Base-by-base conservation (phyloP, 1,284 basidiomycete genomes). In the Papiliotrema fonsecae region DNA sequence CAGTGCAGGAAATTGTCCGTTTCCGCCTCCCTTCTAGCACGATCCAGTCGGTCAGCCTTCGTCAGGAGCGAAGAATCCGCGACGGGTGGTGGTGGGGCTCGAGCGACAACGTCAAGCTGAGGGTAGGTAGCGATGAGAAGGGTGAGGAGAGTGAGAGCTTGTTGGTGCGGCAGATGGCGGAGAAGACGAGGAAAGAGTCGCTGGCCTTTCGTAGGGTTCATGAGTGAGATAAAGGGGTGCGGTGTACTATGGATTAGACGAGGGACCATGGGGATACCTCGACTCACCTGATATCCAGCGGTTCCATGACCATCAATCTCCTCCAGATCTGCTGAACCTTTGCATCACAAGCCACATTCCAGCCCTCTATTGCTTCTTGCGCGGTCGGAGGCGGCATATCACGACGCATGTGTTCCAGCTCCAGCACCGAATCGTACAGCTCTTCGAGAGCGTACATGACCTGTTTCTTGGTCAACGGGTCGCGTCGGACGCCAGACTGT, bases 221-320 rank as follows among this genome's bases (percentile, higher is more conserved):
- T 79, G 36, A 99, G 79, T 2, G 92, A 91, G 60, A 98, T 86
- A 75, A 99, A 97, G 0, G 96, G 96, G 75, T 98, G 96, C 4
- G 94, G 94, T 54, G 87, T 80, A 65, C 89, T 91, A 59, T 48
- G 19, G n/a, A 26, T 25, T 60, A 50, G n/a, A n/a, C n/a, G n/a
- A n/a, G n/a, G n/a, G n/a, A 30, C 45, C 6, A 26, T 36, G 28
- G 37, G 16, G 41, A 9, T 22, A 11, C 10, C 11, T 34, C 11
- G 24, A 24, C 76, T 50, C 56, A 82, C 86, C 90, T 92, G 31
- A 89, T 86, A 67, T 93, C 91, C 11, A 98, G 80, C 24, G 92
- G 91, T 38, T 90, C 86, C 78, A 89, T 84, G 21, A 97, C 87
- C 63, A 86, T 81, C 40, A 97, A 74, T 40, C 82, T 82, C 51